A percentile compares a stretch with the other conserved stretches of the same genome.
These are phyloP conservation scores for Diplodia scrobiculata DNA, from an alignment of 2,329 filamentous ascomycete species.

Conservation along the genomic window DNA sequence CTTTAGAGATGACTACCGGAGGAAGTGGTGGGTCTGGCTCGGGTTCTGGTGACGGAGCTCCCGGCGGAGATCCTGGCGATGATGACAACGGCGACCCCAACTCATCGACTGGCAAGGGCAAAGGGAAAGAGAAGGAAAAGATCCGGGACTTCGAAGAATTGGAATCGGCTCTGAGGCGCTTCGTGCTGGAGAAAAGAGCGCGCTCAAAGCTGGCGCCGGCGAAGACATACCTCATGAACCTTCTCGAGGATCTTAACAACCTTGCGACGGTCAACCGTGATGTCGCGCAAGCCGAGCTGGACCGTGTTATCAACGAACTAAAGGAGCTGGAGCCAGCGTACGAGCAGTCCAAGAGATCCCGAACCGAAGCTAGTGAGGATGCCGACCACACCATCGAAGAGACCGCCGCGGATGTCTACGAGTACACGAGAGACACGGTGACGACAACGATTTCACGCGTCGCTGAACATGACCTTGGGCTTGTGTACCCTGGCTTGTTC, in stretches of 20 bases:
- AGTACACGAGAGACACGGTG: constrained; percentile 75
- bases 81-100: constrained; percentile 53
- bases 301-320: constrained; percentile 79
- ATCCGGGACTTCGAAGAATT: constrained; percentile 85
- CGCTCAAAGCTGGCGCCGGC: constrained; percentile 94
- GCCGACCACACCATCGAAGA: constrained; percentile 81
- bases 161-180: constrained; percentile 84
- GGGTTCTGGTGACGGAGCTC: constrained; percentile 35
- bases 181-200: constrained; percentile 93
- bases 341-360: constrained; percentile 79
- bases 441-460: constrained; percentile 74
- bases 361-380: constrained; percentile 75
- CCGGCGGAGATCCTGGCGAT: constrained; percentile 42
- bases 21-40: constrained; percentile 50
- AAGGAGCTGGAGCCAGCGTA: constrained; percentile 80
- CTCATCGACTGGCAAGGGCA: constrained; percentile 65
- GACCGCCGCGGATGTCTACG: constrained; percentile 82
- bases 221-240: constrained; percentile 91
- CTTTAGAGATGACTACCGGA: constrained; percentile 59
- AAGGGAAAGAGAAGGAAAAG: constrained; percentile 71
- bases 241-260: constrained; percentile 81
- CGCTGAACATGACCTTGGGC: constrained; percentile 74
- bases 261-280: constrained; percentile 85
- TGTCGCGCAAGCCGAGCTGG: constrained; percentile 80
- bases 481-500: constrained; percentile 84